These are phyloP conservation scores for Heliamphora ciliata DNA, from an alignment of 179 eudicot genomes.

Conservation along the genomic window DNA sequence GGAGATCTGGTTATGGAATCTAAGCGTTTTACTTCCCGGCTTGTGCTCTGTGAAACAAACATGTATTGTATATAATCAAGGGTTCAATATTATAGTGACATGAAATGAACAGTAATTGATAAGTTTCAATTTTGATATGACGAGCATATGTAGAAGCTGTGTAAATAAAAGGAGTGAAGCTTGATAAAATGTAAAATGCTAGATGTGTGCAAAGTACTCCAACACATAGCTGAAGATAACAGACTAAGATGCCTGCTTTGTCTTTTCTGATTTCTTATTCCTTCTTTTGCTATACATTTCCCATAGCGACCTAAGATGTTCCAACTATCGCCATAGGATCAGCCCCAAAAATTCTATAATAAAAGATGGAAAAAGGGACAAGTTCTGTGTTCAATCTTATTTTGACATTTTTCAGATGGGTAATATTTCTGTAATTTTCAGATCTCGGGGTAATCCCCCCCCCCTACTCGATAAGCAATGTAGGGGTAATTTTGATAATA, in stretches of 20 bases:
- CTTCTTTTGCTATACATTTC: background rate
- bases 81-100: background rate
- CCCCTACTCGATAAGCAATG: too few relatives aligned
- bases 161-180: background rate
- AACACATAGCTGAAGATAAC: background rate
- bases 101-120: background rate
- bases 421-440: background rate
- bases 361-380: background rate
- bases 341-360: background rate
- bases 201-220: background rate
- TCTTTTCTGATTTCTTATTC: background rate
- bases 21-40: constrained; percentile 62
- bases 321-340: background rate
- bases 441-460: too few relatives aligned
- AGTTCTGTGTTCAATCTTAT: background rate
- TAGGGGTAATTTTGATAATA: too few relatives aligned
- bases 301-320: background rate
- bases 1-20: constrained; percentile 70
- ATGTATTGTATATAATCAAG: background rate
- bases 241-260: background rate
- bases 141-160: background rate
- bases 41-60: constrained; percentile 42
- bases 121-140: background rate
- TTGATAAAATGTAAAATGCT: background rate
- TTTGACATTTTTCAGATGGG: background rate